Evolutionary conservation across 139 green algal species (phyloP), one percentile per base, ranked within the genome.

Genomic region (Mesotaenium endlicherianum): DNA sequence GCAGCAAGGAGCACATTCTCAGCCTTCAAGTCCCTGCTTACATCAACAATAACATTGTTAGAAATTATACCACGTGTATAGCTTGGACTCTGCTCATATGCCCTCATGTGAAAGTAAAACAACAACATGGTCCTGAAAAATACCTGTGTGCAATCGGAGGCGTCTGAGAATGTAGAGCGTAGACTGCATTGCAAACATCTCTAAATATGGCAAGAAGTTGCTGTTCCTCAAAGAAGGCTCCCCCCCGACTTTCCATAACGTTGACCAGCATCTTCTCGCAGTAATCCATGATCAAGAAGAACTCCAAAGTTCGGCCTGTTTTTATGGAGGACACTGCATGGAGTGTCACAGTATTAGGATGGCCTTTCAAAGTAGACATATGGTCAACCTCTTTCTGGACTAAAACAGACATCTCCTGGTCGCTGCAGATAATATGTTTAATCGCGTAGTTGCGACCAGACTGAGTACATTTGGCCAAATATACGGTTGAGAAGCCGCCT

Each of bases 1-100:
- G 60, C 36, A 6, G 89, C 89, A 67, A 90, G 90, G 71, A 98
- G 89, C 72, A 98, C 88, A 81, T 98, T 98, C 88, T 98, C 95
- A 44, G 92, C 92, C 85, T 98, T 98, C 40, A 98, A 40, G 89
- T 98, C 95, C 77, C 82, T 87, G 75, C 11, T n/a, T 4, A 64
- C 53, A 26, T 34, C 53, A 64, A 64, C 53, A 64, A 20, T 64
- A 20, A 20, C 26, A 34, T 26, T 34, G 20, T 64, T 26, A 64
- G 53, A 64, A 20, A 64, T 20, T 34, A 64, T 20, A 64, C 53
- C 53, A 64, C 20, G 26, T 34, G 26, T 34, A 64, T 64, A 64
- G 26, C 20, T 34, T 64, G 26, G 26, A 64, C 20, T 64, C 26
- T 64, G 26, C 53, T 26, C 26, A 64, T 64, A 34, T 64, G 26